Conservation (phyloP, 768 basidiomycete genomes). For the Podaxis sp. region DNA sequence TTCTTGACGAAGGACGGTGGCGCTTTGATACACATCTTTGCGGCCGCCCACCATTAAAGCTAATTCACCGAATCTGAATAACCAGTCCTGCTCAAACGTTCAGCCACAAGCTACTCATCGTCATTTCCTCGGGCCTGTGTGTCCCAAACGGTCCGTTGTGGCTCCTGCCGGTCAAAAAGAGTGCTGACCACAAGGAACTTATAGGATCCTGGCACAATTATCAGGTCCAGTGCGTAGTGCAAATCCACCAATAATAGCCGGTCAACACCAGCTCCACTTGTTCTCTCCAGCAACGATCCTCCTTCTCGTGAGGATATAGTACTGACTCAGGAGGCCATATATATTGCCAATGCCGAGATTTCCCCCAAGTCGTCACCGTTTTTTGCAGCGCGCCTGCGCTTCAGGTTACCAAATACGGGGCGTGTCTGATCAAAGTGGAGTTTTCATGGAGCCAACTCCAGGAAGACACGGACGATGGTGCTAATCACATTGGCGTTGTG, state of each 20-base stretch:
- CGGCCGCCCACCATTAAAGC: too few relatives aligned
- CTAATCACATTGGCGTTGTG: background rate
- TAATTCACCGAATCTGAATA: too few relatives aligned
- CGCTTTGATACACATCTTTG: too few relatives aligned
- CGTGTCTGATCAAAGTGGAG: background rate
- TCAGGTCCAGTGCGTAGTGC: background rate
- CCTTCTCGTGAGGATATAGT: background rate
- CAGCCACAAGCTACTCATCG: too few relatives aligned
- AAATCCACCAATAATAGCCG: background rate
- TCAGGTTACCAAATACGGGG: background rate
- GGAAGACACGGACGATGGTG: background rate
- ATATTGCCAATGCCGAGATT: background rate
- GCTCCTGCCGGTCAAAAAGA: background rate
- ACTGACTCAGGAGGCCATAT: background rate
- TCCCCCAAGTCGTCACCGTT: background rate
- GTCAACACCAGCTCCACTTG: background rate
- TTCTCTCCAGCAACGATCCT: conserved; percentile 2
- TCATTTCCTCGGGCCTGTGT: background rate
- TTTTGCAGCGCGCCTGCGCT: background rate
- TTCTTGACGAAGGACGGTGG: too few relatives aligned
- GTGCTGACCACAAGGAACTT: background rate
- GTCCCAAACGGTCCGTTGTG: background rate
- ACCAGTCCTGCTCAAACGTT: too few relatives aligned
- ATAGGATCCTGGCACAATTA: background rate
- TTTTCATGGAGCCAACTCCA: conserved; percentile 1